Conservation (phyloP, 2,329 filamentous ascomycete genomes). For the Fonsecaea pedrosoi region DNA sequence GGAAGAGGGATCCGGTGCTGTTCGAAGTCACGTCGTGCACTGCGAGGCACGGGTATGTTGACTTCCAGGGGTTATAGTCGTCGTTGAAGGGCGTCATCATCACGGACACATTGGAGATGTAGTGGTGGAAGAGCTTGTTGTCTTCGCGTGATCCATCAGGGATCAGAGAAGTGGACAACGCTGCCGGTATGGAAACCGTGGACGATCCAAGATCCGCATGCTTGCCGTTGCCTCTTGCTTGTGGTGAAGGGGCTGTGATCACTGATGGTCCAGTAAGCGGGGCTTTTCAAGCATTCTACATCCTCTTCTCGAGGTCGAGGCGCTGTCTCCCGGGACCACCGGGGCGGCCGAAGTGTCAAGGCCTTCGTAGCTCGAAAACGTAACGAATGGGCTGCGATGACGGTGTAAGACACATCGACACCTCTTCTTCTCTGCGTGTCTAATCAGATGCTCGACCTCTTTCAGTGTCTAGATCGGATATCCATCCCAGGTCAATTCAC, state of each 20-base stretch:
- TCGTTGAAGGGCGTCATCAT: constrained; percentile 25
- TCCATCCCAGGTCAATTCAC: constrained; percentile 21
- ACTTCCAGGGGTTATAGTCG: constrained; percentile 27
- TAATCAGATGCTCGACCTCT: constrained; percentile 25
- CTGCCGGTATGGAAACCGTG: constrained; percentile 12
- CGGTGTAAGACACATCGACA: constrained; percentile 23
- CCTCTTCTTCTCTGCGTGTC: constrained; percentile 4
- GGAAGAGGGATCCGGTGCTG: constrained; percentile 14
- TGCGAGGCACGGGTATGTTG: constrained; percentile 26
- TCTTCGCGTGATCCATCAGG: constrained; percentile 13
- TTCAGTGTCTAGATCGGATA: constrained; percentile 19
- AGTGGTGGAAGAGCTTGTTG: constrained; percentile 23
- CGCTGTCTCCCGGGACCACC: background rate
- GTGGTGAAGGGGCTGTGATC: constrained; percentile 3
- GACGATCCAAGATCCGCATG: background rate
- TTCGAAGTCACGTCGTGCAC: constrained; percentile 11
- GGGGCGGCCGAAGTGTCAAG: background rate
- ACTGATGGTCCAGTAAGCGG: background rate
- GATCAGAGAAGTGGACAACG: constrained; percentile 6
- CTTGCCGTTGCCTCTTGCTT: background rate
- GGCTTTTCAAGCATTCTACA: background rate
- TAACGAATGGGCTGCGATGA: constrained; percentile 15
- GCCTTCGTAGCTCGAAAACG: constrained; percentile 11
- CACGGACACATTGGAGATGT: constrained; percentile 10
- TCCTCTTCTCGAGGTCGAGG: background rate